These are phyloP conservation scores for Blastomyces silverae DNA, from an alignment of 2,329 filamentous ascomycete species.

Conservation along the genomic window DNA sequence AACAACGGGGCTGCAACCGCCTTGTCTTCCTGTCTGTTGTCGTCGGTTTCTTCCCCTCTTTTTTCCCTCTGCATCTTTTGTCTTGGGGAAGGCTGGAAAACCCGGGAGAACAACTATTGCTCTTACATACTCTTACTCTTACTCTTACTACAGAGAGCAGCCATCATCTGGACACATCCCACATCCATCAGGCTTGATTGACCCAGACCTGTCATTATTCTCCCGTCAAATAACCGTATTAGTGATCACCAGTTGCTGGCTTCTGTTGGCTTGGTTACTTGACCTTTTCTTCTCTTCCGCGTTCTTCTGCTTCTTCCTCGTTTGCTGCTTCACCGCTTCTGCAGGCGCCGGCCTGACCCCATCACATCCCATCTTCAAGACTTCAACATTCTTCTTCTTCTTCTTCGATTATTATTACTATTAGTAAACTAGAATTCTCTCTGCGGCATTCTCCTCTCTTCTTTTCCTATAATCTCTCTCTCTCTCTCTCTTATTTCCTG, in stretches of 20 bases:
- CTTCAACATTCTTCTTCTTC: background rate
- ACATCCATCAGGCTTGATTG: too few relatives aligned
- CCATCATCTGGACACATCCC: too few relatives aligned
- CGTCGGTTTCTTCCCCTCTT: background rate
- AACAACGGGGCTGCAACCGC: background rate
- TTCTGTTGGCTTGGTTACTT: background rate
- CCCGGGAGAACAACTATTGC: too few relatives aligned
- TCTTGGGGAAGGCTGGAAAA: background rate
- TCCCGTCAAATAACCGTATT: background rate
- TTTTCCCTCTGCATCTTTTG: background rate
- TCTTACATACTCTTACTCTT: too few relatives aligned
- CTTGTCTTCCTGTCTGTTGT: too few relatives aligned
- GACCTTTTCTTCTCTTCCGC: background rate
- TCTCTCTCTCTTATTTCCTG: slow-evolving; percentile 1
- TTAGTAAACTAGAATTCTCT: background rate
- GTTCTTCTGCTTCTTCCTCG: background rate
- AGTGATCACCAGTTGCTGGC: background rate
- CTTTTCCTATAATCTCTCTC: background rate
- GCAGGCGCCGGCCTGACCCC: background rate
- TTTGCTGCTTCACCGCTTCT: slow-evolving; percentile 11
- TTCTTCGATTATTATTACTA: too few relatives aligned
- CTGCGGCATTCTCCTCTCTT: slow-evolving; percentile 2
- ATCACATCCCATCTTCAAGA: background rate
- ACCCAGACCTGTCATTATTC: background rate
- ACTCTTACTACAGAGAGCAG: too few relatives aligned